phyloP scores from a whole-genome alignment of 2,329 filamentous ascomycete species.

The Colletotrichum somersetense region DNA sequence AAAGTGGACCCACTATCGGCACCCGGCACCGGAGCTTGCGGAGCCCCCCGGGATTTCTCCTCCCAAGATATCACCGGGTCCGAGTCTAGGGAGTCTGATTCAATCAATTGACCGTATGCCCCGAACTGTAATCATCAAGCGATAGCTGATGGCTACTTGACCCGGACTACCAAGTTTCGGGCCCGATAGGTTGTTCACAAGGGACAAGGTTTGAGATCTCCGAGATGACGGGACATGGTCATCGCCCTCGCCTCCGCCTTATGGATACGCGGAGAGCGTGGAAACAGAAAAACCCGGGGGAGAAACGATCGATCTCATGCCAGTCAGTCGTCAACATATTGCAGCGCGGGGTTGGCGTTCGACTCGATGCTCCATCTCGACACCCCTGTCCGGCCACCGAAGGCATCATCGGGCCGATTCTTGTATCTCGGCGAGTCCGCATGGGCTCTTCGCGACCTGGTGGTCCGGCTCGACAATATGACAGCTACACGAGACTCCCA shows the following conservation, averaged over 20 bases:
- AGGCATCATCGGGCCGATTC: neutral
- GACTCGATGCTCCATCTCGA: neutral
- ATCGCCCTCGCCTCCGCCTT: neutral
- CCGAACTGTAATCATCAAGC: too few species aligned
- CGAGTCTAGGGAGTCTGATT: neutral
- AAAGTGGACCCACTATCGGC: neutral
- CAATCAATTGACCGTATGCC: too few species aligned
- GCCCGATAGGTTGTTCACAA: neutral
- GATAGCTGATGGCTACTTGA: neutral
- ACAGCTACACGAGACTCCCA: neutral
- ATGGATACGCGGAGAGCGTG: neutral
- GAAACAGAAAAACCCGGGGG: neutral
- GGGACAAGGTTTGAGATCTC: neutral
- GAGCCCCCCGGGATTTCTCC: neutral
- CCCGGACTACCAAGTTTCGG: too few species aligned
- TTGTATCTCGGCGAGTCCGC: neutral
- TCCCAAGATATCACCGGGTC: neutral
- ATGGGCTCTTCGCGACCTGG: neutral
- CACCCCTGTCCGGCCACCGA: neutral
- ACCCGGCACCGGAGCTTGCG: neutral
- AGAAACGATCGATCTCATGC: neutral
- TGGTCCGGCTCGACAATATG: neutral
- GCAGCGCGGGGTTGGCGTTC: neutral
- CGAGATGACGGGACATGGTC: neutral
- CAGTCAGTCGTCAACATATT: neutral